Percentiles rank a stretch among this genome's conserved stretches.
phyloP scores from a whole-genome alignment of 2,329 filamentous ascomycete genomes.

The Ascochyta viciae-villosae region DNA sequence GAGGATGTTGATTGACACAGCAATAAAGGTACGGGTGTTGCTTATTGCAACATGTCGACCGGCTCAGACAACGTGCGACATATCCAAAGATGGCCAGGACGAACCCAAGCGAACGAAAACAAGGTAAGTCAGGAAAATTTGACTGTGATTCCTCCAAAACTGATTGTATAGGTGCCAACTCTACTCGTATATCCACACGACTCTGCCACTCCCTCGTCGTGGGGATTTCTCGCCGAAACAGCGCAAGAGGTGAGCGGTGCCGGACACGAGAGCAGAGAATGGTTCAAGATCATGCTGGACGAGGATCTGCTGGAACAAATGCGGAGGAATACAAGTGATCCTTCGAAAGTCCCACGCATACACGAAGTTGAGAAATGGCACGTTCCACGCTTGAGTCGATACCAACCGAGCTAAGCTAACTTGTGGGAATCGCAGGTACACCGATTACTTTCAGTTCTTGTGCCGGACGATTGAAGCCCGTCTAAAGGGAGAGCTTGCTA shows the following conservation, averaged over 20 bases:
- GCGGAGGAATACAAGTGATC: no score
- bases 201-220: slow-evolving; percentile 52
- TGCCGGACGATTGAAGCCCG: slow-evolving; percentile 58
- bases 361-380: no score
- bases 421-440: slow-evolving; percentile 50
- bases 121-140: slow-evolving; percentile 39
- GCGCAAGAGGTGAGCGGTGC: slow-evolving; percentile 38
- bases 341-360: no score
- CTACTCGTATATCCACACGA: slow-evolving; percentile 54
- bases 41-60: slow-evolving; percentile 48
- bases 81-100: slow-evolving; percentile 62
- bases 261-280: slow-evolving; percentile 54
- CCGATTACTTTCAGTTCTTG: slow-evolving; percentile 57
- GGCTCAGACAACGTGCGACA: slow-evolving; percentile 42
- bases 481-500: slow-evolving; percentile 47
- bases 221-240: slow-evolving; percentile 61
- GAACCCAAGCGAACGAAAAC: slow-evolving; percentile 60
- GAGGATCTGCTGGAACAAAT: no score
- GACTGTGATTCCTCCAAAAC: no score
- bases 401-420: slow-evolving; percentile 31
- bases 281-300: slow-evolving; percentile 62
- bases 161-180: slow-evolving; percentile 52
- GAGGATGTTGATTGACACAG: neutral
- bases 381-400: no score
- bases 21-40: slow-evolving; percentile 47